phyloP scores from a whole-genome alignment of 495 filamentous ascomycete species.

The Trichocladium antarcticum region DNA sequence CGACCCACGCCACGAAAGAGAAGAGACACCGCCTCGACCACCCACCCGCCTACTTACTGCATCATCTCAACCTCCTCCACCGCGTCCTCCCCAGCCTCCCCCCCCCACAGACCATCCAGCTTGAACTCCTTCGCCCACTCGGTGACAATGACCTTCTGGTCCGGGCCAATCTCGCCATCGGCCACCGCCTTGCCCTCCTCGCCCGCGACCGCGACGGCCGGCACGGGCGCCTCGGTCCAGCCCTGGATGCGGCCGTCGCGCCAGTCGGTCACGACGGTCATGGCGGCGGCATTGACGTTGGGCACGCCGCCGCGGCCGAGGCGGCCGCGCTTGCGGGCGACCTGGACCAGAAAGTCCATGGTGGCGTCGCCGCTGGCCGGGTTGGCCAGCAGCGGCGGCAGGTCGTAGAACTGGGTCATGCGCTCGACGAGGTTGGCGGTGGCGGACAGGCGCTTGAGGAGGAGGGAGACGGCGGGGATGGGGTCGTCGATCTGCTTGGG shows the following conservation, averaged over 20 bases:
- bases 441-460: slow-evolving; percentile 64
- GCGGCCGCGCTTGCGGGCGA: slow-evolving; percentile 81
- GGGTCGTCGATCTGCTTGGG: slow-evolving; percentile 92
- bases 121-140: slow-evolving; percentile 96
- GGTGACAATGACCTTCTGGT: slow-evolving; percentile 77
- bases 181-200: slow-evolving; percentile 21
- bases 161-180: slow-evolving; percentile 37
- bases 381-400: slow-evolving; percentile 61
- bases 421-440: slow-evolving; percentile 61
- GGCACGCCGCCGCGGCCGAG: slow-evolving; percentile 85
- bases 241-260: slow-evolving; percentile 90
- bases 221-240: slow-evolving; percentile 67
- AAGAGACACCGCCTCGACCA: not conserved
- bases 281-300: slow-evolving; percentile 76
- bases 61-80: slow-evolving; percentile 25
- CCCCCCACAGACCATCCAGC: slow-evolving; percentile 85
- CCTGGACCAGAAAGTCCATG: slow-evolving; percentile 88
- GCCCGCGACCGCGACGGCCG: slow-evolving; percentile 31
- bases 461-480: slow-evolving; percentile 67
- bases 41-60: slow-evolving; percentile 11
- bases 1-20: not conserved
- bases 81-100: slow-evolving; percentile 30
- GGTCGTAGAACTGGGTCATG: slow-evolving; percentile 68
- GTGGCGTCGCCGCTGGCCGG: slow-evolving; percentile 57
- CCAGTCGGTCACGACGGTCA: slow-evolving; percentile 91